Evolutionary conservation across 768 basidiomycete genomes (phyloP), one percentile per base, ranked within the genome.

Genomic region (Baorangia bicolor): DNA sequence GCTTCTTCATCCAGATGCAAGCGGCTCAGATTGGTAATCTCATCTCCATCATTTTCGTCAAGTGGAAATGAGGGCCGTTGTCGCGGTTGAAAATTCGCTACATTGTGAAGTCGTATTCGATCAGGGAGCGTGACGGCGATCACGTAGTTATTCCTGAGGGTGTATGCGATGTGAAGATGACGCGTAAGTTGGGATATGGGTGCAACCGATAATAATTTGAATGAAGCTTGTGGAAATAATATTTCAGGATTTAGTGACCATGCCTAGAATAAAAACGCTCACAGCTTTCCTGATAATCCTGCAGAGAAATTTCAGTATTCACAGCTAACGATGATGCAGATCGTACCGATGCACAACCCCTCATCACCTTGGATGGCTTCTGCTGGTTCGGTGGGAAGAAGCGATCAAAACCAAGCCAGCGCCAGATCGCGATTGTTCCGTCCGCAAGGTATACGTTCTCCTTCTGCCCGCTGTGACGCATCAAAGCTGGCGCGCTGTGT

Each of bases 221-320:
- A 88, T 0, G 87, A 88, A 43, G 81, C 88, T 90, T 51, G 44
- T 44, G 33, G 45, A 47, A 33, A 46, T 23, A 57, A 11, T 1
- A 20, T 27, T 35, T 64, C 28, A 68, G 53, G 13, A 23, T 21
- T 44, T 12, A 23, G 39, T 34, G 27, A 4, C 30, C 30, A 34
- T 12, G 45, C n/a, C 5, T n/a, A 41, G 27, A 45, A 51, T 35
- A 5, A 43, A 34, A 43, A 37, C 1, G 64, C 85, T 65, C 65
- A 90, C 90, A 78, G 68, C 87, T 90, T 63, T 90, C 86, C 62
- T 84, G 85, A 64, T 84, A 90, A 67, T 91, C 90, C 88, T 91
- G 42, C 37, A 13, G 33, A 34, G n/a, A 35, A 37, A 3, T 4
- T 49, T 61, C 43, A 64, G 53, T 27, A 38, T 45, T 16, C 20